These are phyloP conservation scores for Lactifluus echinatus DNA, from an alignment of 768 basidiomycete species.

Conservation along the genomic window DNA sequence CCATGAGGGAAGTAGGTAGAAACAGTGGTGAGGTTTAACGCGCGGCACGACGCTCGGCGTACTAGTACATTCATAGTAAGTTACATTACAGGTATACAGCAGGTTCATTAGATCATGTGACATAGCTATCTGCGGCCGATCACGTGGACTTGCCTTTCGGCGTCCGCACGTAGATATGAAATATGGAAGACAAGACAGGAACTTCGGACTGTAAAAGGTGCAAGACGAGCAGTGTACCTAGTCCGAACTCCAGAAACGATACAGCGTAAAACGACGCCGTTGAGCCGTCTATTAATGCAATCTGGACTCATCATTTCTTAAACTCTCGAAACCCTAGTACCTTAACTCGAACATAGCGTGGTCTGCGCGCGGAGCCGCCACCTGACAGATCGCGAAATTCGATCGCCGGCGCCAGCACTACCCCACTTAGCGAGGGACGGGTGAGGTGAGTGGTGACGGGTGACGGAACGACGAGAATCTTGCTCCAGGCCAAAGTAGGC, in stretches of 20 bases:
- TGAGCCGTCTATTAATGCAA: background rate
- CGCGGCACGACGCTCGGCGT: too few species aligned
- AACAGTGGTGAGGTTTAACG: background rate
- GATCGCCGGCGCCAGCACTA: too few species aligned
- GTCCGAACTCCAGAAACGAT: background rate
- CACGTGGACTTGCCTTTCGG: too few species aligned
- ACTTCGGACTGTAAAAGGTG: background rate
- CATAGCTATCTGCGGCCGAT: too few species aligned
- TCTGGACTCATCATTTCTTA: too few species aligned
- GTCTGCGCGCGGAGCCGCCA: background rate
- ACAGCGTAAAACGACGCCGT: background rate
- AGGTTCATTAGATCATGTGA: too few species aligned
- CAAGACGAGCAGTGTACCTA: background rate
- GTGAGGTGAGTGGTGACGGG: background rate
- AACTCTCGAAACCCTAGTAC: too few species aligned
- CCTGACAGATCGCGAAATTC: background rate
- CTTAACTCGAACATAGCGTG: background rate
- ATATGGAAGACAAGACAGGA: too few species aligned
- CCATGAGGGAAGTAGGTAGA: background rate
- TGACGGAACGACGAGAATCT: slow-evolving; percentile 10
- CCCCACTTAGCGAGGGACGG: background rate
- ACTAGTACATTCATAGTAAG: too few species aligned
- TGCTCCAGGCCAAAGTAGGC: background rate
- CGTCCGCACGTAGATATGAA: too few species aligned
- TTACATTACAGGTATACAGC: too few species aligned